Percentiles rank a stretch among this genome's conserved stretches.
These are phyloP conservation scores for Scutellaria galericulata DNA, from an alignment of 257 asterid genomes.

Conservation along the genomic window DNA sequence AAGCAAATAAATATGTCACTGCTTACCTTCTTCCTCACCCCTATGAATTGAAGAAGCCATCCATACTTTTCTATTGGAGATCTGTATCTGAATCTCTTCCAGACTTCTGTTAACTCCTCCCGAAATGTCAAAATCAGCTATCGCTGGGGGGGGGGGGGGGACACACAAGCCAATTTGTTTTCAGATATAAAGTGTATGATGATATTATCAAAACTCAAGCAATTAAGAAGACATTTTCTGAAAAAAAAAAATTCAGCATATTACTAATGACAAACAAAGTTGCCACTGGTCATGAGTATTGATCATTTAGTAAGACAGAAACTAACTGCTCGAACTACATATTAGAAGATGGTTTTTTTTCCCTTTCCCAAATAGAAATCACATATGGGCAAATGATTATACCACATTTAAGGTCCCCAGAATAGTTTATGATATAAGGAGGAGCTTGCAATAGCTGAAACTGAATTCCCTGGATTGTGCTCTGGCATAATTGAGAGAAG, in stretches of 20 bases:
- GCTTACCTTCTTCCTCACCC: conserved; percentile 85
- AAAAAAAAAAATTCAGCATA: background rate
- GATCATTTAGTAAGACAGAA: background rate
- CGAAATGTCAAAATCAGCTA: conserved; percentile 49
- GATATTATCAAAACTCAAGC: conserved; percentile 21
- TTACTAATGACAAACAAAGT: conserved; percentile 20
- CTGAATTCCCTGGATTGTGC: conserved; percentile 79
- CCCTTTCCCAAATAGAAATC: background rate
- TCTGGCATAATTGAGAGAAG: conserved; percentile 46
- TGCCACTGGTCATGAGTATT: background rate
- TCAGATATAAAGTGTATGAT: conserved; percentile 10
- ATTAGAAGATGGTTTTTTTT: background rate
- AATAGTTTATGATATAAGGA: conserved; percentile 66
- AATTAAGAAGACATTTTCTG: conserved; percentile 12
- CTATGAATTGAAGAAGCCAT: conserved; percentile 92
- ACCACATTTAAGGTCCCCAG: conserved; percentile 95
- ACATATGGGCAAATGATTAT: conserved; percentile 32
- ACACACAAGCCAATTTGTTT: conserved; percentile 2
- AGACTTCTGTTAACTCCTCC: conserved; percentile 43
- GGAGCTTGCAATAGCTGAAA: conserved; percentile 89
- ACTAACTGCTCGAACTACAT: conserved; percentile 5
- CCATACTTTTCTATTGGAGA: conserved; percentile 76
- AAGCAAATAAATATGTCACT: conserved; percentile 23
- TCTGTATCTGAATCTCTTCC: conserved; percentile 58
- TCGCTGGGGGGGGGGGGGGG: conserved; percentile 38